Evolutionary conservation across 129 eudicot species (phyloP).

Genomic region (Centrapalus pauciflorus): DNA sequence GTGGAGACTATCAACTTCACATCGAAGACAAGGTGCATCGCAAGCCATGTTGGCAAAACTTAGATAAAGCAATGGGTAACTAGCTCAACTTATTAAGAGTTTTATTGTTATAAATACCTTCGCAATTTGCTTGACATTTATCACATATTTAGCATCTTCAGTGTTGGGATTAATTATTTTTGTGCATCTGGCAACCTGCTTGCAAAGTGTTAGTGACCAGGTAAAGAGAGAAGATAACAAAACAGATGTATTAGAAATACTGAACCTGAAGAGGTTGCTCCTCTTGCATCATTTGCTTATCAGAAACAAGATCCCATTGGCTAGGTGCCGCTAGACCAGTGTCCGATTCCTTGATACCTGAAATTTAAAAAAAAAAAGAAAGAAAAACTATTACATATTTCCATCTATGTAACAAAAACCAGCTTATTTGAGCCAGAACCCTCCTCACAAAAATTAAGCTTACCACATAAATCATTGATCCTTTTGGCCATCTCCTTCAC

Average conservation of each 20-base stretch:
- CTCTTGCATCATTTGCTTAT: constrained; percentile 99
- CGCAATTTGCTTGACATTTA: constrained; percentile 95
- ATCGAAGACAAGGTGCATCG: too few relatives aligned
- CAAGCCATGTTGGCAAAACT: too few relatives aligned
- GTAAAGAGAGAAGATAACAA: not conserved
- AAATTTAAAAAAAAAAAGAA: constrained; percentile 5
- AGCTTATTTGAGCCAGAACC: too few relatives aligned
- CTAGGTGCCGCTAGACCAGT: constrained; percentile 99
- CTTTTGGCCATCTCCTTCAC: constrained; percentile 91
- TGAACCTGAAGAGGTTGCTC: constrained; percentile 97
- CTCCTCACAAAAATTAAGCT: too few relatives aligned
- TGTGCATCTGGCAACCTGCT: constrained; percentile 94
- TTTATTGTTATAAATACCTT: too few relatives aligned
- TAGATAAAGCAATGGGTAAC: too few relatives aligned
- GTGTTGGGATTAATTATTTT: constrained; percentile 93
- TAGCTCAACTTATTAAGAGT: too few relatives aligned
- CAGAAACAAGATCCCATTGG: constrained; percentile 98
- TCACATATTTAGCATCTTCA: constrained; percentile 93
- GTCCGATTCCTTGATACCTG: constrained; percentile 98
- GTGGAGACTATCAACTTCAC: too few relatives aligned
- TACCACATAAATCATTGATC: constrained; percentile 88
- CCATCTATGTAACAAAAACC: too few relatives aligned
- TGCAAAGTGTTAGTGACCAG: constrained; percentile 6
- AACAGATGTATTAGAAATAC: not conserved
- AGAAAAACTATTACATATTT: not conserved